Conservation (phyloP, 805 yeast genomes). For the Ogataea allantospora region DNA sequence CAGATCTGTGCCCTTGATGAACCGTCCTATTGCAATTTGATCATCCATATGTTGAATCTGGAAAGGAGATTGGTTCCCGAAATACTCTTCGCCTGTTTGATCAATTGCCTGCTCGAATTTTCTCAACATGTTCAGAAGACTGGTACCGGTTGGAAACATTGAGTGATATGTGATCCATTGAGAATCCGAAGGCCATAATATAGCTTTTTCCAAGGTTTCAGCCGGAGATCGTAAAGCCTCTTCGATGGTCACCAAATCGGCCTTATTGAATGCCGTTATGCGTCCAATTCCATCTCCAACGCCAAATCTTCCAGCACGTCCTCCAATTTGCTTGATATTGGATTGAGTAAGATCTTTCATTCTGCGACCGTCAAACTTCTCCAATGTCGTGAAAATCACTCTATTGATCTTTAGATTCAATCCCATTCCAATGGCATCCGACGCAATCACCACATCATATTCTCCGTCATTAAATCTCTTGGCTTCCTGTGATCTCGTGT, state of each 20-base stretch:
- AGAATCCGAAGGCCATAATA: conserved; percentile 76
- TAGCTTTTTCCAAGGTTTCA: conserved; percentile 54
- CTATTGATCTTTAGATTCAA: conserved; percentile 81
- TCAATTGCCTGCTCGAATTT: conserved; percentile 45
- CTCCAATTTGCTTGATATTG: conserved; percentile 87
- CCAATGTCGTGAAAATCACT: conserved; percentile 65
- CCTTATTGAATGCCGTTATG: conserved; percentile 51
- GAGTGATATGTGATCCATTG: conserved; percentile 67
- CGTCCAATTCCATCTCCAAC: conserved; percentile 40
- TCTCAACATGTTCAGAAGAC: conserved; percentile 45
- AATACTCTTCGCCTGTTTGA: too few relatives aligned
- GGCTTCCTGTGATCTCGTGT: conserved; percentile 85
- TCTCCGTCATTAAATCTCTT: conserved; percentile 71
- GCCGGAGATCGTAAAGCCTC: conserved; percentile 51
- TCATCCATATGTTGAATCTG: conserved; percentile 30
- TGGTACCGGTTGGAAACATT: conserved; percentile 51
- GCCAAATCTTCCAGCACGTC: conserved; percentile 86
- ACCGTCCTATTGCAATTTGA: conserved; percentile 23
- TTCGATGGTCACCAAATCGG: conserved; percentile 45
- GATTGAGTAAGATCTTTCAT: conserved; percentile 54
- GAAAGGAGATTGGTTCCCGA: too few relatives aligned
- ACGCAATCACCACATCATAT: conserved; percentile 83
- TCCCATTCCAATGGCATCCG: conserved; percentile 99
- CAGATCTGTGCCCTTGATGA: conserved; percentile 26
- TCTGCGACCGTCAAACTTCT: conserved; percentile 68